phyloP scores from a whole-genome alignment of 108 stramenopile genomes.

The Seminavis robusta region DNA sequence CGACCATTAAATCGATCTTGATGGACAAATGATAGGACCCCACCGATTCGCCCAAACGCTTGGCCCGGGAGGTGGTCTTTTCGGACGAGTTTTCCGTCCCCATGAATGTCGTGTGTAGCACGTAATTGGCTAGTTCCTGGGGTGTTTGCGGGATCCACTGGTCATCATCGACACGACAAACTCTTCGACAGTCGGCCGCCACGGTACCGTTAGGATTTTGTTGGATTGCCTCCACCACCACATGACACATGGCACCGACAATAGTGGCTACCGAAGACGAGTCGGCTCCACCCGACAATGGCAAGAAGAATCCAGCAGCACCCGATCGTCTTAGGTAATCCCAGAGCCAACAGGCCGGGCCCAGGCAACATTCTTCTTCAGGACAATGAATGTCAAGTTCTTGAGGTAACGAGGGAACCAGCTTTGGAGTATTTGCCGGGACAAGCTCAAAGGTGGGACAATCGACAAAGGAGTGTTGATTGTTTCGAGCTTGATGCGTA shows the following conservation, averaged over 20 bases:
- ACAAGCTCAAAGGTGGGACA: conserved; percentile 3
- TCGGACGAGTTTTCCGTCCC: conserved; percentile 90
- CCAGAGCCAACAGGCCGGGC: conserved; percentile 99
- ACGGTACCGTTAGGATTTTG: conserved; percentile 51
- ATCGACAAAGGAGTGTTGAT: conserved; percentile 24
- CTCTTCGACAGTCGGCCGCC: conserved; percentile 53
- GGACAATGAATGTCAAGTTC: conserved; percentile 50
- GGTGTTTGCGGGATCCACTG: conserved; percentile 76
- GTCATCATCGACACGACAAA: conserved; percentile 53
- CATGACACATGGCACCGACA: conserved; percentile 94
- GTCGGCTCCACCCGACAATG: conserved; percentile 97
- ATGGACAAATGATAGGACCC: conserved; percentile 91
- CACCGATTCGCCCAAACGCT: conserved; percentile 80
- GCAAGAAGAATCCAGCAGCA: conserved; percentile 93
- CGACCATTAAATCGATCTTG: conserved; percentile 89
- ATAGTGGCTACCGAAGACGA: conserved; percentile 92
- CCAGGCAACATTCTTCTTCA: conserved; percentile 96
- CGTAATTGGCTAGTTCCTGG: conserved; percentile 75
- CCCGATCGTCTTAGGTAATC: conserved; percentile 94
- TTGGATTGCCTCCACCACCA: conserved; percentile 71
- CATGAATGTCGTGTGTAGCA: conserved; percentile 96
- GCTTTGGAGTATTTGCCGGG: conserved; percentile 11
- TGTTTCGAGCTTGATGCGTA: conserved; percentile 10
- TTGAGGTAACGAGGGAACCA: conserved; percentile 2
- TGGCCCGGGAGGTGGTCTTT: conserved; percentile 77